A percentile compares a stretch with the other conserved stretches of the same genome.
These are phyloP conservation scores for Ganoderma sp. DNA, from an alignment of 1,284 basidiomycete genomes.

Conservation along the genomic window DNA sequence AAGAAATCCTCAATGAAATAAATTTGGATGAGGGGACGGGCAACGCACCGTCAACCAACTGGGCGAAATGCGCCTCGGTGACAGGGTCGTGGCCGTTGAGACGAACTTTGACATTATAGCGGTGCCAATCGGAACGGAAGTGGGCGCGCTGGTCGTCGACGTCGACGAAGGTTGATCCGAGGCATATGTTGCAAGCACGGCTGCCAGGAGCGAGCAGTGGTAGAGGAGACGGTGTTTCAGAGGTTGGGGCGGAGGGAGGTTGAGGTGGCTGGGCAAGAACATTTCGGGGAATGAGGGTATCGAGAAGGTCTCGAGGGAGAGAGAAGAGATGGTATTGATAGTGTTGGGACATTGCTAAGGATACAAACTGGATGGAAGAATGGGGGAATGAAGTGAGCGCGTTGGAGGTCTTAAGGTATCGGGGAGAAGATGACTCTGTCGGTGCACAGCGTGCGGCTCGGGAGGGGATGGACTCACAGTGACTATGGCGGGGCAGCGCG, in stretches of 20 bases:
- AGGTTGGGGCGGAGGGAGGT: conserved; percentile 33
- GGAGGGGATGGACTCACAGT: conserved; percentile 18
- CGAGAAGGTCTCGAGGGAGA: conserved; percentile 70
- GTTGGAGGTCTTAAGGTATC: not conserved
- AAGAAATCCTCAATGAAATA: not conserved
- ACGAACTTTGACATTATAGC: conserved; percentile 92
- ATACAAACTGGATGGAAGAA: conserved; percentile 18
- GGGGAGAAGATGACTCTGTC: conserved; percentile 19
- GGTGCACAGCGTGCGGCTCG: conserved; percentile 23
- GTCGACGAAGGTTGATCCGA: conserved; percentile 71
- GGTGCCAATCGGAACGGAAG: conserved; percentile 96
- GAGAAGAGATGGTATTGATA: conserved; percentile 37
- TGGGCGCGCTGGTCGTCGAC: conserved; percentile 87
- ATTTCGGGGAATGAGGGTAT: conserved; percentile 68
- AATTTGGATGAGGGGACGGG: no score
- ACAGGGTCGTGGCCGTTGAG: conserved; percentile 67
- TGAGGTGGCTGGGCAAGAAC: conserved; percentile 48
- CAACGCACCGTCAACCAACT: conserved; percentile 72
- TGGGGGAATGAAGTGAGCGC: not conserved
- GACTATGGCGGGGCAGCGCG: conserved; percentile 12
- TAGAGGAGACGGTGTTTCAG: conserved; percentile 41
- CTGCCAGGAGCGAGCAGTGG: conserved; percentile 46
- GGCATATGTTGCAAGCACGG: conserved; percentile 79
- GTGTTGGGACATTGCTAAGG: conserved; percentile 31
- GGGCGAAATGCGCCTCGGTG: conserved; percentile 73